Conservation (phyloP, 306 rosid genomes). For the Dalbergia cochinchinensis region DNA sequence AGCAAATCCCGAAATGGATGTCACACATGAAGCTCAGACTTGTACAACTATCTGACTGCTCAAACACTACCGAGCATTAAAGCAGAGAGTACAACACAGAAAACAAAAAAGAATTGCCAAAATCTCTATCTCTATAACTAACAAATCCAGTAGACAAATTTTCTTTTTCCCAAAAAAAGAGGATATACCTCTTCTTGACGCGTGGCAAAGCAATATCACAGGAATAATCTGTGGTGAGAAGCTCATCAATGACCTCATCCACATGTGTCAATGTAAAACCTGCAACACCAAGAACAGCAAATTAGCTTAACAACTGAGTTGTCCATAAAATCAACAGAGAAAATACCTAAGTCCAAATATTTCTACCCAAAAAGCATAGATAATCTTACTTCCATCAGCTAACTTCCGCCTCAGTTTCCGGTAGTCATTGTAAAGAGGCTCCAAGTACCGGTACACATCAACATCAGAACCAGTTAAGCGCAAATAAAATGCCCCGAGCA, state of each 20-base stretch:
- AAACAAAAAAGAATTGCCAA: neutral
- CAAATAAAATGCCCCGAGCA: constrained; percentile 93
- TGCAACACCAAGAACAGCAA: constrained; percentile 46
- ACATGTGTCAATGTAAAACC: constrained; percentile 85
- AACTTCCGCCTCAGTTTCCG: constrained; percentile 76
- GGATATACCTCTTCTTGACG: constrained; percentile 71
- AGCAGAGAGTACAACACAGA: neutral
- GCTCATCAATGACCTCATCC: constrained; percentile 98
- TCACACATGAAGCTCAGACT: neutral
- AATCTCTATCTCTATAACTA: neutral
- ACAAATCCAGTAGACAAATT: neutral
- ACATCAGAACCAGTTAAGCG: constrained; percentile 90
- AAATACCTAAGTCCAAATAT: neutral
- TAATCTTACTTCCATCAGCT: constrained; percentile 80
- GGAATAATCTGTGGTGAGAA: constrained; percentile 85
- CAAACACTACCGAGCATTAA: neutral
- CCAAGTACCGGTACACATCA: constrained; percentile 87
- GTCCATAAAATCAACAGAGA: neutral
- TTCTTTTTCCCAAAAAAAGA: neutral
- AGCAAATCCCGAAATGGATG: neutral
- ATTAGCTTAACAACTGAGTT: constrained; percentile 24
- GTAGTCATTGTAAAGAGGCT: constrained; percentile 89
- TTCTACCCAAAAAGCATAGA: neutral
- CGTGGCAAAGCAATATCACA: constrained; percentile 97
- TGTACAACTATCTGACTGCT: neutral